Evolutionary conservation across 305 asterid genomes (phyloP).

Genomic region (Fraxinus baroniana): DNA sequence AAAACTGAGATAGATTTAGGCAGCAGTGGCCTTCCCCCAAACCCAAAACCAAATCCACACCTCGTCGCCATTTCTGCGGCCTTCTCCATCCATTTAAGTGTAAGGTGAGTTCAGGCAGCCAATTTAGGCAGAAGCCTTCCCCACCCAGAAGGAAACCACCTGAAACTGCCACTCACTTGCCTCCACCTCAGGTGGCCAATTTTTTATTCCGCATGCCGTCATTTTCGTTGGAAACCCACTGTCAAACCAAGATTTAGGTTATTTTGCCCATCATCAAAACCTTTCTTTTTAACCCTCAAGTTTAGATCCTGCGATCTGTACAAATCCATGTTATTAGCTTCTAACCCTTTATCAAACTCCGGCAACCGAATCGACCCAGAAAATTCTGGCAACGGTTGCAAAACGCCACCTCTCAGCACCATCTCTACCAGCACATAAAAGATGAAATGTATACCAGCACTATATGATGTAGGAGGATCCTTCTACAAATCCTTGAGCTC

Average conservation of each 20-base stretch:
- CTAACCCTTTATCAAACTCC: slow-evolving; percentile 5
- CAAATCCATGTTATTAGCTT: slow-evolving; percentile 6
- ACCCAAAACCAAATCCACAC: no score
- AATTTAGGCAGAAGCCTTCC: no score
- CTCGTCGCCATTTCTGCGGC: no score
- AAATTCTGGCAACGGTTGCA: slow-evolving; percentile 29
- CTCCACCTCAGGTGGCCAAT: slow-evolving; percentile 31
- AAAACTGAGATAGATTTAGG: no score
- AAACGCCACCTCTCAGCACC: slow-evolving; percentile 46
- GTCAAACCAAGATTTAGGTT: slow-evolving; percentile 35
- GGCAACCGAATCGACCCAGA: slow-evolving; percentile 11
- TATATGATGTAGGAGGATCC: no score
- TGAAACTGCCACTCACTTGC: neutral
- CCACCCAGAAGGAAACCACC: no score
- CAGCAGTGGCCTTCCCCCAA: no score
- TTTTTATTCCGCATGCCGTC: slow-evolving; percentile 27
- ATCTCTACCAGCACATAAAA: slow-evolving; percentile 34
- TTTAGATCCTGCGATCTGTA: slow-evolving; percentile 28
- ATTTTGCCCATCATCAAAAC: slow-evolving; percentile 16
- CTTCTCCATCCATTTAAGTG: no score
- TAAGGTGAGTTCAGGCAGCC: no score
- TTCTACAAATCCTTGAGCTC: no score
- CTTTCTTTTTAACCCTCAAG: slow-evolving; percentile 22
- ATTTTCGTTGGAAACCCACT: slow-evolving; percentile 28
- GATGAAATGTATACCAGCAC: no score